These are phyloP conservation scores for Aspergillus olivimuriae DNA, from an alignment of 495 filamentous ascomycete species.

Conservation along the genomic window DNA sequence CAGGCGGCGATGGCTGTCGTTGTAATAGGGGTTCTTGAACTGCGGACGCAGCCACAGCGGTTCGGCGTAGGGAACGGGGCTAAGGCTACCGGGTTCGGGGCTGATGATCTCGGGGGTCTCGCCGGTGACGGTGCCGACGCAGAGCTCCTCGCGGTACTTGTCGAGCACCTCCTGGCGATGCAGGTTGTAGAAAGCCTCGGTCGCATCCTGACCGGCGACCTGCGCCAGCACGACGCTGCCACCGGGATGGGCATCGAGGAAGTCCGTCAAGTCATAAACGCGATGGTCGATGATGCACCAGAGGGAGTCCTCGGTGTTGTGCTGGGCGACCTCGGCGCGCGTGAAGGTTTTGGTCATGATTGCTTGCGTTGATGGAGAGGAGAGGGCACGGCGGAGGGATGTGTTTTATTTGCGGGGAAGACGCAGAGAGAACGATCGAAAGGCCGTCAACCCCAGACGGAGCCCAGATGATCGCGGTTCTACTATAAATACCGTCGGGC, in stretches of 20 bases:
- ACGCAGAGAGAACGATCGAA: neutral
- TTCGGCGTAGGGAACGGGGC: conserved; percentile 73
- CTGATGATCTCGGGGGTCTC: conserved; percentile 70
- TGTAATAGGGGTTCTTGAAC: conserved; percentile 81
- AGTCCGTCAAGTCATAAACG: conserved; percentile 55
- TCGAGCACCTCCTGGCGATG: conserved; percentile 60
- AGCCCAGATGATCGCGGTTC: neutral
- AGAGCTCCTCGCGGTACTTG: conserved; percentile 64
- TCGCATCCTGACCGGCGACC: conserved; percentile 52
- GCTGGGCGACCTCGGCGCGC: conserved; percentile 44
- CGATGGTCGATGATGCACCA: conserved; percentile 56
- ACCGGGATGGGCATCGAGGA: conserved; percentile 54
- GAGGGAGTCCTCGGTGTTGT: conserved; percentile 47
- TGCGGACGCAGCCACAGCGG: conserved; percentile 71
- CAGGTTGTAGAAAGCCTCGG: conserved; percentile 49
- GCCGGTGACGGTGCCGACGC: conserved; percentile 66
- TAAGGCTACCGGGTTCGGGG: conserved; percentile 64
- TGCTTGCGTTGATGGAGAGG: neutral
- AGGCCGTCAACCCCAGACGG: neutral
- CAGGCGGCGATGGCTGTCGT: conserved; percentile 63
- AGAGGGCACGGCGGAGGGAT: neutral
- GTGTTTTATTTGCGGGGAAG: conserved; percentile 10
- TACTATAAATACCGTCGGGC: neutral
- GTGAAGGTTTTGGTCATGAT: conserved; percentile 28
- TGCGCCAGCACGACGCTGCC: conserved; percentile 48